Evolutionary conservation across 2,329 filamentous ascomycete species (phyloP), one percentile per base, ranked within the genome.

Genomic region (Stromatinia cepivora): DNA sequence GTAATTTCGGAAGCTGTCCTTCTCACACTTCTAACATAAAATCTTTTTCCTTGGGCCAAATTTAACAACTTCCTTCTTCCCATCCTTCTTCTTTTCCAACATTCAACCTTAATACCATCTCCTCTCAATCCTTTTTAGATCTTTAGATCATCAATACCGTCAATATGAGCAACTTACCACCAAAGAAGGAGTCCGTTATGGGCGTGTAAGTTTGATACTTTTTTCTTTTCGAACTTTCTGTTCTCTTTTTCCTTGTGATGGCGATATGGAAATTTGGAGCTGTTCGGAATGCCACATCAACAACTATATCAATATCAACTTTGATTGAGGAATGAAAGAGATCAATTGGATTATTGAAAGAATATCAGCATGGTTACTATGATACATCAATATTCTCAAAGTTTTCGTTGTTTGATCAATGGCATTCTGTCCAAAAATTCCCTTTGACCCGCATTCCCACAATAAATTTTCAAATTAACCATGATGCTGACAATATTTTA

Each of bases 201-300:
- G 88, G 88, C 86, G 89, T 90, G 87, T 90, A 85, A 85, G 86
- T 84, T 45, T 70, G 69, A 75, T 17, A 75, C 76, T 78, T 17
- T 36, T 65, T 22, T 28, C 48, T 31, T 57, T 39, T 0, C 13
- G 6, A 11, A 11, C n/a, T 20, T 4, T 25, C 25, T 34, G 8
- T 66, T 50, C 64, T 54, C 28, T 53, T 28, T 25, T 25, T 28
- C 7, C 48, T 54, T 28, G 34, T 54, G 36, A 75, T 73, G 71
- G 74, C 71, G 53, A 65, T 74, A 76, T 77, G 74, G 56, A 11
- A 15, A 9, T 56, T 34, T 54, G 46, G 25, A 22, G 3, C 15
- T 61, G 42, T 42, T 31, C 22, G n/a, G 56, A 58, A 50, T 50
- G 34, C 34, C n/a, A 62, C 34, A 22, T 64, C 46, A 42, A 52